Evolutionary conservation across 345 rosid genomes (phyloP).

Genomic region (Aegle marmelos): DNA sequence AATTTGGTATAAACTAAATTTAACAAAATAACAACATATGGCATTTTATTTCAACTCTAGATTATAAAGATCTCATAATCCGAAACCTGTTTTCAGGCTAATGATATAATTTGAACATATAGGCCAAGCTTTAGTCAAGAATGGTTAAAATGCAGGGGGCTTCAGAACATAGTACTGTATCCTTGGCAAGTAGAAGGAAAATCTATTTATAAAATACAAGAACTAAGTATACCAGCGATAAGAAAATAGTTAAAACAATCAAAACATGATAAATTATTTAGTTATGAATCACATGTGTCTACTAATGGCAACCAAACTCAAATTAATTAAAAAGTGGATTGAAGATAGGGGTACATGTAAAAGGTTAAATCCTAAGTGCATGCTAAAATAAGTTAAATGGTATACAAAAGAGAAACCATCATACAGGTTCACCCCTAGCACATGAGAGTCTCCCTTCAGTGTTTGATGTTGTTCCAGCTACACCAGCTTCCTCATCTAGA

Average conservation of each 20-base stretch:
- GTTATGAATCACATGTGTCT: not conserved
- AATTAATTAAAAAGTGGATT: not conserved
- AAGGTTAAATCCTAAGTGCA: not conserved
- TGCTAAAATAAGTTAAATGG: not conserved
- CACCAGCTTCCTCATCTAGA: constrained; percentile 30
- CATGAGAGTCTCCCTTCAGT: constrained; percentile 24
- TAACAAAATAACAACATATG: not conserved
- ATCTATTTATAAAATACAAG: constrained; percentile 4
- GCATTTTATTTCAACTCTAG: not conserved
- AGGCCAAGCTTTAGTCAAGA: not conserved
- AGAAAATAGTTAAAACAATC: not conserved
- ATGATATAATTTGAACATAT: not conserved
- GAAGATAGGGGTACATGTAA: not conserved
- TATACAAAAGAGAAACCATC: constrained; percentile 10
- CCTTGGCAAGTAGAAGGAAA: not conserved
- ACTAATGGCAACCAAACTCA: not conserved
- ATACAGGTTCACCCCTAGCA: constrained; percentile 26
- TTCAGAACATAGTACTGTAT: not conserved
- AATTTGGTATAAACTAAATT: not conserved
- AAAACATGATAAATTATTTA: not conserved
- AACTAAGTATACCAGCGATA: not conserved
- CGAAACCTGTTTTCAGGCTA: not conserved
- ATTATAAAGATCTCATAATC: not conserved
- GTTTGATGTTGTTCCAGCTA: constrained; percentile 27
- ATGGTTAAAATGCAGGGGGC: not conserved